Evolutionary conservation across 768 basidiomycete genomes (phyloP).

Genomic region (Chalciporus sphaerocephalus): DNA sequence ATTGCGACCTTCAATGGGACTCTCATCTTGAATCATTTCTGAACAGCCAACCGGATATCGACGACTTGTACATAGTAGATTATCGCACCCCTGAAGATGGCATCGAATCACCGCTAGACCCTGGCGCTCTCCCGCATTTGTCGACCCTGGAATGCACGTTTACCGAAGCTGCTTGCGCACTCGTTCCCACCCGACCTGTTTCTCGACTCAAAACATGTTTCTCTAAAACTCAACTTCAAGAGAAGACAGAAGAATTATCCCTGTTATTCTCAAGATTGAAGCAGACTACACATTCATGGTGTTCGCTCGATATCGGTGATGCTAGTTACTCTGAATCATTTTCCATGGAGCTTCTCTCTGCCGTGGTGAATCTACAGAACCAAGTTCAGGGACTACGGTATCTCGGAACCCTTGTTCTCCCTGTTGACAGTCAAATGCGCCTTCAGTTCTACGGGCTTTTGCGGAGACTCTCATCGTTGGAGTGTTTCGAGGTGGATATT

Average conservation of each 20-base stretch:
- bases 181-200: conserved; percentile 57
- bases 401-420: conserved; percentile 61
- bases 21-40: conserved; percentile 39
- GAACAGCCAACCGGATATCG: conserved; percentile 22
- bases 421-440: conserved; percentile 47
- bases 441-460: conserved; percentile 59
- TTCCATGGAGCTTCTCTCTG: conserved; percentile 48
- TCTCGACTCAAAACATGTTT: conserved; percentile 67
- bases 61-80: conserved; percentile 35
- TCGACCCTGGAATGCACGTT: conserved; percentile 63
- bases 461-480: conserved; percentile 47
- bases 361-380: conserved; percentile 35
- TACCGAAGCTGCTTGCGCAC: conserved; percentile 53
- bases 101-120: conserved; percentile 16
- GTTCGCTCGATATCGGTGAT: conserved; percentile 59
- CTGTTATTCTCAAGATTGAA: conserved; percentile 45
- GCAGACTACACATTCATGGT: conserved; percentile 41
- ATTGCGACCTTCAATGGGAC: conserved; percentile 69
- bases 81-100: conserved; percentile 21
- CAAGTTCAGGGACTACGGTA: conserved; percentile 45
- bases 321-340: conserved; percentile 53
- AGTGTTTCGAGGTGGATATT: conserved; percentile 59
- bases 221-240: conserved; percentile 44
- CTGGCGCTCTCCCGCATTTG: conserved; percentile 43
- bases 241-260: conserved; percentile 51